These are phyloP conservation scores for Oryza punctata DNA, from an alignment of 176 grass and related monocot genomes.

Conservation along the genomic window DNA sequence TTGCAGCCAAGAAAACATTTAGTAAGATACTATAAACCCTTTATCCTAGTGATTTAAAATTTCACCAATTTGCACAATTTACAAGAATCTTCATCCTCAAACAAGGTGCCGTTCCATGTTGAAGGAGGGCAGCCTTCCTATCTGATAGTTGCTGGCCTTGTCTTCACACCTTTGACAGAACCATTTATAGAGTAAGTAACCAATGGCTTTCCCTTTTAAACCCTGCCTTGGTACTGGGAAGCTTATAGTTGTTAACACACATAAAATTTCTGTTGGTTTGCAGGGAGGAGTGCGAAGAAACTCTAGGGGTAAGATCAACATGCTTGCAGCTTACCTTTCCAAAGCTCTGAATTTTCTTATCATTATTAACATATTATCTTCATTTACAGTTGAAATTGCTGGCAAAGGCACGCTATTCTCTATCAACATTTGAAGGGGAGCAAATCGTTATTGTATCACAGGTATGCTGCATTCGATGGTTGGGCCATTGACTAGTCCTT, in stretches of 20 bases:
- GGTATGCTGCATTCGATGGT: constrained; percentile 42
- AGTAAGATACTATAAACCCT: constrained; percentile 42
- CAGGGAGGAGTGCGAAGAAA: constrained; percentile 93
- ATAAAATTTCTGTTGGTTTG: constrained; percentile 40
- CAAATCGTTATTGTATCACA: constrained; percentile 96
- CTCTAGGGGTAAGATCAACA: constrained; percentile 77
- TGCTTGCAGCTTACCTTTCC: constrained; percentile 26
- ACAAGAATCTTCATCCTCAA: constrained; percentile 44
- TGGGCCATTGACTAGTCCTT: neutral
- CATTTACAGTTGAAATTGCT: constrained; percentile 78
- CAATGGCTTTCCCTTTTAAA: constrained; percentile 10
- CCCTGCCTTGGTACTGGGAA: constrained; percentile 24
- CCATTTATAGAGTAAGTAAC: constrained; percentile 91
- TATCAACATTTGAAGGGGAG: constrained; percentile 84
- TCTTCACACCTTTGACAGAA: constrained; percentile 96
- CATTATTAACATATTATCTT: constrained; percentile 18
- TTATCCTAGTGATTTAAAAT: constrained; percentile 34
- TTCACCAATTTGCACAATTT: constrained; percentile 12
- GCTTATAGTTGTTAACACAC: constrained; percentile 25
- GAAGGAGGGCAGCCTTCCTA: constrained; percentile 89
- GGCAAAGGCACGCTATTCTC: constrained; percentile 90
- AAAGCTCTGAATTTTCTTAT: constrained; percentile 20
- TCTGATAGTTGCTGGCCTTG: constrained; percentile 92
- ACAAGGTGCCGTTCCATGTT: constrained; percentile 84
- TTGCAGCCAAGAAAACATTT: constrained; percentile 81